A percentile compares a stretch with the other conserved stretches of the same genome.
Evolutionary conservation across 2,329 filamentous ascomycete genomes (phyloP).

Genomic region (Talaromyces albobiverticillius): DNA sequence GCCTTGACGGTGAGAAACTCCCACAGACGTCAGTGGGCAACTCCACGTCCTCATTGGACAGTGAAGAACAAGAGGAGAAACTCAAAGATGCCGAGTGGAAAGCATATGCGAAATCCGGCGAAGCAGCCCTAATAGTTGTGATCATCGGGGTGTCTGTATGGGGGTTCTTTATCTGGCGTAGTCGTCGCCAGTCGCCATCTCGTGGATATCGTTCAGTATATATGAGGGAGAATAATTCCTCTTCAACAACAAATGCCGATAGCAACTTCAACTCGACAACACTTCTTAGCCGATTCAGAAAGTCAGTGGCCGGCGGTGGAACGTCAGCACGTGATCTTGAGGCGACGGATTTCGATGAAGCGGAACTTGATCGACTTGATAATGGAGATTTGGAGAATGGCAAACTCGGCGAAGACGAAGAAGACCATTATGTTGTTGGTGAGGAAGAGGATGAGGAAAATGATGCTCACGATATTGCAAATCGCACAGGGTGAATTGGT

Average conservation of each 20-base stretch:
- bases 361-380: constrained; percentile 57
- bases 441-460: constrained; percentile 39
- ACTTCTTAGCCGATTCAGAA: constrained; percentile 49
- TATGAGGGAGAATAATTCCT: constrained; percentile 30
- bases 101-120: constrained; percentile 83
- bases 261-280: constrained; percentile 24
- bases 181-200: constrained; percentile 40
- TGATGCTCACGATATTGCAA: neutral
- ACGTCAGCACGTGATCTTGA: constrained; percentile 50
- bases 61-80: constrained; percentile 60
- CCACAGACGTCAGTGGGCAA: constrained; percentile 75
- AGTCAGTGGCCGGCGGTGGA: constrained; percentile 28
- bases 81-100: constrained; percentile 84
- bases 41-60: constrained; percentile 58
- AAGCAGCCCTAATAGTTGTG: constrained; percentile 79
- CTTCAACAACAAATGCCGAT: neutral
- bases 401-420: constrained; percentile 23
- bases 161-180: constrained; percentile 67
- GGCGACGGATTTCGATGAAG: constrained; percentile 61
- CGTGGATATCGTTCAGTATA: constrained; percentile 45
- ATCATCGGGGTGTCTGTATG: constrained; percentile 68
- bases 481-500: too few species aligned
- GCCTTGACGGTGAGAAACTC: constrained; percentile 81
- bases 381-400: constrained; percentile 16
- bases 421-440: constrained; percentile 48